Base-by-base conservation (phyloP, 2,329 filamentous ascomycete genomes). In the Pseudogymnoascus sp. region DNA sequence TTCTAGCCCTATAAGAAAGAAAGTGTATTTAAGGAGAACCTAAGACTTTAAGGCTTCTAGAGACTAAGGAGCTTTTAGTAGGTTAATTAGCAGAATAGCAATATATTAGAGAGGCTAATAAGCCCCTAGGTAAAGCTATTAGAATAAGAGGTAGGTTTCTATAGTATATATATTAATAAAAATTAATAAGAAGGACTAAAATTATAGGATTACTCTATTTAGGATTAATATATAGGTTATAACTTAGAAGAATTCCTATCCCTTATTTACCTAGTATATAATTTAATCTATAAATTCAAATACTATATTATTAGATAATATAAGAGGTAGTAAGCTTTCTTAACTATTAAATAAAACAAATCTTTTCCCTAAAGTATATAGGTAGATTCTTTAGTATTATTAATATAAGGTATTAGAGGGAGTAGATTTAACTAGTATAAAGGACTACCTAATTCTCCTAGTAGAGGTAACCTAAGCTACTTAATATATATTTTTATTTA, bases 41-140 rank as follows among this genome's bases (percentile, higher is more conserved):
- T 61, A 63, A 33, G 66, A 68, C 1, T 64, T 44, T 24, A 58
- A 26, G 5, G 66, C 66, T n/a, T 68, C 59, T 54, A 64, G 64
- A 36, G 65, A 67, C 15, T 65, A 50, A 4, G 66, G 66, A 17
- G 61, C 60, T 29, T 66, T 63, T 8, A 68, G 61, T 1, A 68
- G 62, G 58, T 68, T 66, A 13, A 64, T 65, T 10, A 68, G 63
- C 3, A 68, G 60, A 10, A 68, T 50, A 13, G 66, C 63, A 0
- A 66, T 61, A 1, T 65, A 61, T 39, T 68, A 66, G 1, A 68
- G 61, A 40, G 67, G 67, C 36, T 68, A 66, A 36, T 68, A 68
- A 7, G 66, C 66, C 2, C 67, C 67, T 11, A 66, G 67, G 24
- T 68, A 68, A 64, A 68, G 66, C 67, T 66, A 68, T 24, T 68